Evolutionary conservation across 257 asterid genomes (phyloP), one percentile per base, ranked within the genome.

Genomic region (Dorcoceras hygrometricum): DNA sequence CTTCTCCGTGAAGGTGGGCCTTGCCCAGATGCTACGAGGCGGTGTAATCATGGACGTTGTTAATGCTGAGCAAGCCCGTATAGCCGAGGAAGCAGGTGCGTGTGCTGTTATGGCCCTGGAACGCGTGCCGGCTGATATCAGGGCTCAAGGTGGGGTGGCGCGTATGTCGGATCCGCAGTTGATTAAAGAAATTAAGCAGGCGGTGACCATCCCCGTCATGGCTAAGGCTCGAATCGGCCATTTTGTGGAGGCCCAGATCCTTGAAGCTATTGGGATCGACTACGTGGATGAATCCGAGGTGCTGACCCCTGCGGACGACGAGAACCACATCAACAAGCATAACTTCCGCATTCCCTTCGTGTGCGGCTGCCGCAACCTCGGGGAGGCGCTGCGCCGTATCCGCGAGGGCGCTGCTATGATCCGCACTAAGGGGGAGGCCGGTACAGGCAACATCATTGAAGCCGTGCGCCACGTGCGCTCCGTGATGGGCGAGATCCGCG

Each of bases 31-130:
- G 97, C 97, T 90, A 77, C 95, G 96, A 31, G 96, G 95, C 75
- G 97, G 96, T 74, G 96, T 90, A 0, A 90, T 90, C 77, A 90
- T 90, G 97, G 97, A 90, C 80, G 97, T 90, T 64, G 95, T 90
- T 69, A 88, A 57, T n/a, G 73, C 97, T 4, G 97, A 90, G 59
- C 97, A 90, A 31, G 96, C 97, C 60, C 89, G 97, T n/a, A 75
- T 90, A 74, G 97, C 97, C 2, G 97, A 90, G 77, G 96, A 88
- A 32, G 97, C 96, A 54, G 96, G 97, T 46, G 95, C 97, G 3
- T 90, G 96, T 75, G 97, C 97, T 65, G 97, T 90, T 72, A 90
- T 90, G 97, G 97, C 97, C 2, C 73, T 90, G 3, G 96, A 90
- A 79, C 96, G 97, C 57, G 97, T 90, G 20, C 97, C 97, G 51